phyloP scores from a whole-genome alignment of 2,329 filamentous ascomycete genomes.

The Acrocalymma vagum region DNA sequence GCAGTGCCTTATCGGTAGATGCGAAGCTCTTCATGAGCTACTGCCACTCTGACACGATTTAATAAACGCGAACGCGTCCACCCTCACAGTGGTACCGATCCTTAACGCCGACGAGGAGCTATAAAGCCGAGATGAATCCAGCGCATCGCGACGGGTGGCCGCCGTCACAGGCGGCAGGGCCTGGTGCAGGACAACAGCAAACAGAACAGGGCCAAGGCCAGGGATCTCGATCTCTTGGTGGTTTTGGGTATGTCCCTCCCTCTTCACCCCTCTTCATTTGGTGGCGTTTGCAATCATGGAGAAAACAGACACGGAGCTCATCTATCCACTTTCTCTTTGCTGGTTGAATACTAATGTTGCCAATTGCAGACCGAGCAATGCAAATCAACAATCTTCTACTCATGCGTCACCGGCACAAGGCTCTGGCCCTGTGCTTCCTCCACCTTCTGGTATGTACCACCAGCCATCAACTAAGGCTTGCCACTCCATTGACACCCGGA shows the following conservation, averaged over 20 bases:
- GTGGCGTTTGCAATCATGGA: slow-evolving; percentile 23
- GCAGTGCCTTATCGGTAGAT: slow-evolving; percentile 9
- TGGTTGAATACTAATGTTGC: slow-evolving; percentile 25
- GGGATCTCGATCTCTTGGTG: slow-evolving; percentile 41
- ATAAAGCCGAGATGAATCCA: slow-evolving; percentile 50
- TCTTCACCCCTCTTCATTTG: slow-evolving; percentile 3
- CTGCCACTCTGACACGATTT: slow-evolving; percentile 10
- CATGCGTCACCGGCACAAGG: slow-evolving; percentile 48
- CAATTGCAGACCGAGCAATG: slow-evolving; percentile 37
- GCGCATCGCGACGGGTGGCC: slow-evolving; percentile 52
- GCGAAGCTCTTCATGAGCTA: slow-evolving; percentile 32
- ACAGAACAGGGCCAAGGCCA: slow-evolving; percentile 44
- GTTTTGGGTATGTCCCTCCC: slow-evolving; percentile 43
- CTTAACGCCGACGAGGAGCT: slow-evolving; percentile 37
- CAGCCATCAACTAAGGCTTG: slow-evolving; percentile 12
- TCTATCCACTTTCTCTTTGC: slow-evolving; percentile 16
- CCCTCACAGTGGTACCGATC: slow-evolving; percentile 16
- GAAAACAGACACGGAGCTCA: slow-evolving; percentile 19
- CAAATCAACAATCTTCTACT: slow-evolving; percentile 39
- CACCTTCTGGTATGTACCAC: slow-evolving; percentile 46
- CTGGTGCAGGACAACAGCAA: slow-evolving; percentile 58
- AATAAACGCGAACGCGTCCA: slow-evolving; percentile 24
- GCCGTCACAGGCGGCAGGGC: slow-evolving; percentile 54
- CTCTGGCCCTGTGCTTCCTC: slow-evolving; percentile 47
- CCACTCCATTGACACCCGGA: slow-evolving; percentile 23